Conservation (phyloP, 192 early-diverging fungal species). For the Phlyctochytrium planicorne region DNA sequence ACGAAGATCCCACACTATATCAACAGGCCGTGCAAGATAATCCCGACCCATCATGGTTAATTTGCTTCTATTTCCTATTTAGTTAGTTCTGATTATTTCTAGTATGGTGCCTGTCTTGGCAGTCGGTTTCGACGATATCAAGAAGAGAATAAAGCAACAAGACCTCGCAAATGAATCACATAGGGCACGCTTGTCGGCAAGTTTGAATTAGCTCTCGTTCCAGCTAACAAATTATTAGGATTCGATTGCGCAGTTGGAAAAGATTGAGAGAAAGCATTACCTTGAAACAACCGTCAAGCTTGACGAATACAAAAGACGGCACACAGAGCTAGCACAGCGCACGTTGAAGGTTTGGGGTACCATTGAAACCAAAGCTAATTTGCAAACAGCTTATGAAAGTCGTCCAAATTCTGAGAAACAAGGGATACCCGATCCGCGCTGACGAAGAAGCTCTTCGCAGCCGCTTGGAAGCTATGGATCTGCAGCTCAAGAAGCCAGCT, state of each 20-base stretch:
- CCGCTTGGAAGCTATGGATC: slow-evolving; percentile 71
- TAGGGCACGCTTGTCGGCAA: slow-evolving; percentile 69
- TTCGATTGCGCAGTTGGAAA: slow-evolving; percentile 37
- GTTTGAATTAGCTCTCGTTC: too few species aligned
- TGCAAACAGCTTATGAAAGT: slow-evolving; percentile 84
- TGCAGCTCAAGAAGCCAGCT: slow-evolving; percentile 73
- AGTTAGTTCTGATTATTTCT: slow-evolving; percentile 10
- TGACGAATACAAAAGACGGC: slow-evolving; percentile 75
- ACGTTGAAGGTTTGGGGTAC: too few species aligned
- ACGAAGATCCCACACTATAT: slow-evolving; percentile 70
- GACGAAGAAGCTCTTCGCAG: slow-evolving; percentile 81
- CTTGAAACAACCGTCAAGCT: slow-evolving; percentile 72
- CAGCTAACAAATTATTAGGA: slow-evolving; percentile 8
- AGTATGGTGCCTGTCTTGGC: slow-evolving; percentile 91
- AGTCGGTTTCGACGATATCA: slow-evolving; percentile 85
- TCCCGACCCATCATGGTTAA: slow-evolving; percentile 81
- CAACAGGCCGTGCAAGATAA: slow-evolving; percentile 82
- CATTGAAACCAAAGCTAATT: too few species aligned
- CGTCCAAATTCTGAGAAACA: slow-evolving; percentile 79
- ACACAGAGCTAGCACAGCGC: slow-evolving; percentile 61
- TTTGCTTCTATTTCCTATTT: background rate
- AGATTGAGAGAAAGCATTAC: slow-evolving; percentile 64
- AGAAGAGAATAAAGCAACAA: slow-evolving; percentile 82
- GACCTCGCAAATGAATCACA: slow-evolving; percentile 66
- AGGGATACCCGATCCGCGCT: slow-evolving; percentile 74